A percentile compares a stretch with the other conserved stretches of the same genome.
These are phyloP conservation scores for Fusarium liriodendri DNA, from an alignment of 2,329 filamentous ascomycete genomes.

Conservation along the genomic window DNA sequence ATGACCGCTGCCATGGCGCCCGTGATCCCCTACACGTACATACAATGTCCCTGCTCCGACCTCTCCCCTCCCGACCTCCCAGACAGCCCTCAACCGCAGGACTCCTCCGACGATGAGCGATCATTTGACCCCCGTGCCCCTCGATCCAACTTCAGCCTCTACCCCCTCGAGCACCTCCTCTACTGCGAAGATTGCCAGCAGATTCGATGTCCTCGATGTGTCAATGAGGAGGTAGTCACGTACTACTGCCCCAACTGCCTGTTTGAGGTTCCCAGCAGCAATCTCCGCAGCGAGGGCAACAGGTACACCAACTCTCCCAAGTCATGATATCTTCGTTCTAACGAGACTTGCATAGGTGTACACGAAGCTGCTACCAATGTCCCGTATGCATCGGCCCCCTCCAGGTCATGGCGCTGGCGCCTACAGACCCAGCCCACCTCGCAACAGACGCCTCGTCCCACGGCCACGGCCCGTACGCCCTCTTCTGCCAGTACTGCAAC, in stretches of 20 bases:
- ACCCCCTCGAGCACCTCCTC: conserved; percentile 90
- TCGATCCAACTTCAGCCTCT: conserved; percentile 90
- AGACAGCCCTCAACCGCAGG: conserved; percentile 43
- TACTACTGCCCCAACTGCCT: conserved; percentile 96
- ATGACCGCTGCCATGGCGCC: conserved; percentile 56
- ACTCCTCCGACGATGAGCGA: conserved; percentile 73
- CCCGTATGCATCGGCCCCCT: conserved; percentile 88
- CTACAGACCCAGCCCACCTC: conserved; percentile 58
- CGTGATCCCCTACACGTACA: conserved; percentile 72
- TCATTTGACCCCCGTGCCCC: conserved; percentile 89
- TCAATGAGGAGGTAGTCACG: conserved; percentile 91
- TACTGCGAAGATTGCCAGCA: conserved; percentile 99
- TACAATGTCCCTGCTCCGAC: conserved; percentile 74
- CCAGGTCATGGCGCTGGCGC: conserved; percentile 77
- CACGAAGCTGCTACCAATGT: conserved; percentile 94
- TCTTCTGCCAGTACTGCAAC: conserved; percentile 90
- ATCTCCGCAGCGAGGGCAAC: conserved; percentile 92
- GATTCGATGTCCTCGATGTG: conserved; percentile 92
- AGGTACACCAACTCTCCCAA: conserved; percentile 65
- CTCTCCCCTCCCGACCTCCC: conserved; percentile 50
- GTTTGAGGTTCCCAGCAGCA: conserved; percentile 95
- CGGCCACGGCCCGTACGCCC: conserved; percentile 71
- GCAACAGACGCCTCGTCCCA: conserved; percentile 51
- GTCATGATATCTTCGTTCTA: conserved; percentile 24
- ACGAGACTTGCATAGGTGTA: conserved; percentile 70